Base-by-base conservation (phyloP, 2,329 filamentous ascomycete genomes). In the Aplosporella prunicola region DNA sequence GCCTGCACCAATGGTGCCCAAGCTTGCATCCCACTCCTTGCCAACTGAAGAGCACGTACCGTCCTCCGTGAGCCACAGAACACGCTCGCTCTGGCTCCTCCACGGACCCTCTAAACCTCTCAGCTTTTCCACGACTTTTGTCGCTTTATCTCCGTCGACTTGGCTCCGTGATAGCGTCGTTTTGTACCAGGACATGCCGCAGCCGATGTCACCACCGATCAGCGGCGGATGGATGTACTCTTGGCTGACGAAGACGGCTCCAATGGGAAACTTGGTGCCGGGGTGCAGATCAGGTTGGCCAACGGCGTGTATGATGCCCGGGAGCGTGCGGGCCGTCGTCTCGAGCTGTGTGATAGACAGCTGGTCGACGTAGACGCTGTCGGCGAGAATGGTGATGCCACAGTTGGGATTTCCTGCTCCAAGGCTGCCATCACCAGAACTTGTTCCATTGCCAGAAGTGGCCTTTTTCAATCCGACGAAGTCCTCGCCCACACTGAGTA, bases 171-270 rank as follows among this genome's bases (percentile, higher is more conserved):
- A 43, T 4, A 61, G 45, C 5, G 35, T 47, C 9, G 58, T 58
- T 41, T 48, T 52, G 38, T 58, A 61, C 55, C 56, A 61, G 6
- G 56, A 49, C 57, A 62, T 63, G 0, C 58, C 60, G 39, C 58
- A 62, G 0, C 57, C 60, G 32, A 63, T 61, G 28, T 63, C 57
- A 5, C 53, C 45, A 3, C 60, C 58, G 8, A 62, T 61, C 9
- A 63, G 45, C 11, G 53, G 56, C 11, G 57, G 58, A 35, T 62
- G 56, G 13, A 62, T 53, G 48, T 56, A 62, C 41, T 43, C 47
- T 20, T 48, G 43, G 0, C 51, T 56, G 7, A 52, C 51, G 30
- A 62, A 60, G 5, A 58, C 56, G 2, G 55, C 53, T 9, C 57
- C 57, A 15, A 62, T 57, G 2, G 58, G 58, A 14, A 56, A 62